Percentiles rank a stretch among this genome's conserved stretches.
These are phyloP conservation scores for Candida sanyaensis DNA, from an alignment of 1,139 yeast species.

Conservation along the genomic window DNA sequence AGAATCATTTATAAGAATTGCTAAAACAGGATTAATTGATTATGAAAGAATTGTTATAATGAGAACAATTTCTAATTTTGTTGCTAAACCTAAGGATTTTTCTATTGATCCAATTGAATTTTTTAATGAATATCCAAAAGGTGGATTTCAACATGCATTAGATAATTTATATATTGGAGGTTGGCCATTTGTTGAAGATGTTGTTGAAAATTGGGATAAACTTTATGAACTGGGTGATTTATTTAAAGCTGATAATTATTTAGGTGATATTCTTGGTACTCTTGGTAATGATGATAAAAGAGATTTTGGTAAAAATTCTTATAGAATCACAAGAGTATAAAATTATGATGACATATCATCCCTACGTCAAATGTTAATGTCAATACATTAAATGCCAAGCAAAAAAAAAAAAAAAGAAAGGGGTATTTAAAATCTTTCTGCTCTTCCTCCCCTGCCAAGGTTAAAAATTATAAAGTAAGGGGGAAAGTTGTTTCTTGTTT, in stretches of 20 bases:
- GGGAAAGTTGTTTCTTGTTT: too few relatives aligned
- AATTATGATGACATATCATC: neutral
- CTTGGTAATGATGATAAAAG: conserved; percentile 37
- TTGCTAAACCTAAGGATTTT: conserved; percentile 54
- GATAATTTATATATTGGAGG: conserved; percentile 58
- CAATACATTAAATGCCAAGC: too few relatives aligned
- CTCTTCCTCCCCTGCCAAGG: too few relatives aligned
- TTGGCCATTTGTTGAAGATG: conserved; percentile 54
- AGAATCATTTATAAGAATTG: conserved; percentile 59
- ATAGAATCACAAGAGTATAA: conserved; percentile 17
- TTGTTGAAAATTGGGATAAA: conserved; percentile 53
- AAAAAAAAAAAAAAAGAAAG: too few relatives aligned
- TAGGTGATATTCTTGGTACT: conserved; percentile 61
- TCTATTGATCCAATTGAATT: conserved; percentile 41
- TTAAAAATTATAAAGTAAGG: too few relatives aligned
- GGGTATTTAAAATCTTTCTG: too few relatives aligned
- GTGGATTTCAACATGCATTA: conserved; percentile 53
- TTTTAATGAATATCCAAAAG: conserved; percentile 52
- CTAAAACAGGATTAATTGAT: conserved; percentile 56
- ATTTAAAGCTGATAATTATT: conserved; percentile 50
- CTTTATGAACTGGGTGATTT: conserved; percentile 40
- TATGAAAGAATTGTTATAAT: conserved; percentile 58
- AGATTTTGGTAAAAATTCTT: conserved; percentile 26
- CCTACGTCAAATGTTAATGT: too few relatives aligned
- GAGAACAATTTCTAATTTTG: conserved; percentile 67